Evolutionary conservation across 1,284 basidiomycete genomes (phyloP).

Genomic region (Vanrija sp.): DNA sequence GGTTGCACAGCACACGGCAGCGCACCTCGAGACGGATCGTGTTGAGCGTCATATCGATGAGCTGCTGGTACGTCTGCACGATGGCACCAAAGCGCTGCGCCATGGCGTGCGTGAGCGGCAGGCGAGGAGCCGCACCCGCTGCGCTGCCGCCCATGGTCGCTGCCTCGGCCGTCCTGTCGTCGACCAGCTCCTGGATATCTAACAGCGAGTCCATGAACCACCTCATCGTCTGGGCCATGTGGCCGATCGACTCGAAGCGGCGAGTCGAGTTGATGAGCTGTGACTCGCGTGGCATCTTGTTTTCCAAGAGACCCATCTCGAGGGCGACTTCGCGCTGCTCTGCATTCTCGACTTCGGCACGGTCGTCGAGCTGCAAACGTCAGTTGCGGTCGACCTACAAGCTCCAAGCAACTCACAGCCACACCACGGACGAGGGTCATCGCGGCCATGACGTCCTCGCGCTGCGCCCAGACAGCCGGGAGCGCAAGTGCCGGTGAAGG

Average conservation of each 20-base stretch:
- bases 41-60: constrained; percentile 80
- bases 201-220: constrained; percentile 75
- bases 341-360: no score
- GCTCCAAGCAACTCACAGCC: constrained; percentile 28
- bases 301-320: constrained; percentile 63
- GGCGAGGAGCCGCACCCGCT: constrained; percentile 57
- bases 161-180: constrained; percentile 56
- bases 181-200: constrained; percentile 61
- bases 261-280: constrained; percentile 75
- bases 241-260: constrained; percentile 71
- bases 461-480: constrained; percentile 83
- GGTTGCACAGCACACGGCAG: constrained; percentile 75
- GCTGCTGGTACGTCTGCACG: constrained; percentile 80
- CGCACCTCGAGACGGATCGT: constrained; percentile 87
- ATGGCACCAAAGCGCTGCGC: constrained; percentile 81
- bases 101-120: constrained; percentile 84
- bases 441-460: constrained; percentile 69
- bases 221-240: constrained; percentile 76
- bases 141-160: constrained; percentile 42
- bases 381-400: no score
- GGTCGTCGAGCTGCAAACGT: constrained; percentile 20
- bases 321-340: constrained; percentile 71
- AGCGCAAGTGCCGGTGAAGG: constrained; percentile 40
- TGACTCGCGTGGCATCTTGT: constrained; percentile 56
- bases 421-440: constrained; percentile 54